Evolutionary conservation across 2,329 filamentous ascomycete species (phyloP), one percentile per base, ranked within the genome.

Genomic region (Penicillium griseofulvum): DNA sequence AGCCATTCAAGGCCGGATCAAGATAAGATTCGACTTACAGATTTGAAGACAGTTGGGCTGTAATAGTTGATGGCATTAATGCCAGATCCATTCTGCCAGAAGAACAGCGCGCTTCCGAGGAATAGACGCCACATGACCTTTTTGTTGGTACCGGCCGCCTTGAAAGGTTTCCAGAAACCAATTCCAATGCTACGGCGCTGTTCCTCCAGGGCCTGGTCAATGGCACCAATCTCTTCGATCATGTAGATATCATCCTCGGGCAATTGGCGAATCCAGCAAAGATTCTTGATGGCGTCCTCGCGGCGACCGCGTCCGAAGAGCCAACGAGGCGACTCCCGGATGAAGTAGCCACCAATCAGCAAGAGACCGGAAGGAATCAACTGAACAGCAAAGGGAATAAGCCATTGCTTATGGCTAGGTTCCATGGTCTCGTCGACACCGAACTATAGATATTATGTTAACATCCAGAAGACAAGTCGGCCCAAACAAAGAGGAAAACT

Each of bases 41-140:
- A 54, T 37, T 80, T 81, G 78, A 91, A 90, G 10, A 90, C 82
- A 0, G 83, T 87, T 0, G 87, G 87, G 1, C 78, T 81, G 72
- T 87, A 90, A 74, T 90, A 91, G 76, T 90, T 91, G 76, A 89
- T 87, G 19, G 88, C 87, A 63, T 91, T 91, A 76, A 91, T 91
- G 2, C 88, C 88, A 3, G 77, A 81, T 47, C 86, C 86, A 64
- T 93, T 93, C 72, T 93, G 89, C 81, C 86, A 91, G 50, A 92
- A 76, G 78, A 92, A 92, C 19, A 93, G 79, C 65, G 89, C 82
- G 52, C 83, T 82, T 44, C 89, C 89, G 11, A 92, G 80, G 69
- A 90, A 83, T 73, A 93, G 86, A 39, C 89, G 83, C 78, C 85
- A 90, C 61, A 83, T 83, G 26, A 89, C 81, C 66, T 81, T 81